Percentiles rank a stretch among this genome's conserved stretches.
Evolutionary conservation across 805 yeast species (phyloP).

Genomic region (Cyberlindnera veronae): DNA sequence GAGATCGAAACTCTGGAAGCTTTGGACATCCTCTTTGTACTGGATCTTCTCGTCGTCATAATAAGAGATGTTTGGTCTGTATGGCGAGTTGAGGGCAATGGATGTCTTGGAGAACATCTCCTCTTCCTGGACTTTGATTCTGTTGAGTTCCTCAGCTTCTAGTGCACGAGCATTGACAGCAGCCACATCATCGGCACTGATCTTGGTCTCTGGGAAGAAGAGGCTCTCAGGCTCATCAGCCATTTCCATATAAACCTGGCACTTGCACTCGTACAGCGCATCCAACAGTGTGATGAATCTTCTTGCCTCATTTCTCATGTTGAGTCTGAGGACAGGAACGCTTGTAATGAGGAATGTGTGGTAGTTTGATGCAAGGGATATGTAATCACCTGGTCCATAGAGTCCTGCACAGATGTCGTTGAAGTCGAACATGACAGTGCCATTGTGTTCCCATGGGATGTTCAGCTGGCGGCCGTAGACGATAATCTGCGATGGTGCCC

Average conservation of each 20-base stretch:
- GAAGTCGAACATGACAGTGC: slow-evolving; percentile 48
- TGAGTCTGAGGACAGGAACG: slow-evolving; percentile 55
- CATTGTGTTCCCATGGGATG: slow-evolving; percentile 42
- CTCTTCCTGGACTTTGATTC: slow-evolving; percentile 52
- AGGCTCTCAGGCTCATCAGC: slow-evolving; percentile 48
- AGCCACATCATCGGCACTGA: too few relatives aligned
- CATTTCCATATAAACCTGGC: slow-evolving; percentile 52
- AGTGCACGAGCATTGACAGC: slow-evolving; percentile 1
- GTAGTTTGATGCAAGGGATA: slow-evolving; percentile 59
- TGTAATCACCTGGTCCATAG: slow-evolving; percentile 66
- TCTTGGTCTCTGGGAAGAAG: slow-evolving; percentile 67
- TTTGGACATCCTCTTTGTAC: slow-evolving; percentile 26
- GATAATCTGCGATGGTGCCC: slow-evolving; percentile 30
- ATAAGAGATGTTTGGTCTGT: slow-evolving; percentile 64
- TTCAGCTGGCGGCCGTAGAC: slow-evolving; percentile 55
- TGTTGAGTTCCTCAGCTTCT: slow-evolving; percentile 31
- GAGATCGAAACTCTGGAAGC: slow-evolving; percentile 20
- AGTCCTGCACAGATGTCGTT: slow-evolving; percentile 51
- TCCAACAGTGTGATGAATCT: slow-evolving; percentile 64
- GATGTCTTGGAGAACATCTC: slow-evolving; percentile 68
- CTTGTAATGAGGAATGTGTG: slow-evolving; percentile 55
- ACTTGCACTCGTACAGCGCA: slow-evolving; percentile 65
- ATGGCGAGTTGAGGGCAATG: slow-evolving; percentile 58
- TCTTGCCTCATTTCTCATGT: slow-evolving; percentile 64
- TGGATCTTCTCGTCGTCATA: slow-evolving; percentile 48